phyloP scores from a whole-genome alignment of 2,329 filamentous ascomycete genomes.

The Xylaria sp. region DNA sequence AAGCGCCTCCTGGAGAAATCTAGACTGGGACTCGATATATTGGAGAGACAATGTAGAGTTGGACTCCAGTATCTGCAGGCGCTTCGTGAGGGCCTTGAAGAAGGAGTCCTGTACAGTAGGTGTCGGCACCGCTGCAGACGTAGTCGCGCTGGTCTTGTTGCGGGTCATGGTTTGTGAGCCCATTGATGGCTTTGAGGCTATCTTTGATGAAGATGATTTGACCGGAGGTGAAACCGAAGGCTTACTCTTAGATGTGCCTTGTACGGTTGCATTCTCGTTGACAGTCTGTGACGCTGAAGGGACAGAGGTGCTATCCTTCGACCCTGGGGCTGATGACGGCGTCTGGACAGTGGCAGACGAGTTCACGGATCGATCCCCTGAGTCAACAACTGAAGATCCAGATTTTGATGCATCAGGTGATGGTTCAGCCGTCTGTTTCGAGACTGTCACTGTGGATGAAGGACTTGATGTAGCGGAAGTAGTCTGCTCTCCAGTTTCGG shows the following conservation, averaged over 20 bases:
- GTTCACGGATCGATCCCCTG: constrained; percentile 11
- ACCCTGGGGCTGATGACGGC: constrained; percentile 13
- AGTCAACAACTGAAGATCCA: constrained; percentile 9
- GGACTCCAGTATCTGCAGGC: constrained; percentile 81
- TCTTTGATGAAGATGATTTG: constrained; percentile 28
- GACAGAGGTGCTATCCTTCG: constrained; percentile 14
- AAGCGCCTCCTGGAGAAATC: constrained; percentile 81
- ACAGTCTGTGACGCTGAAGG: constrained; percentile 17
- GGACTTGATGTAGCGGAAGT: constrained; percentile 11
- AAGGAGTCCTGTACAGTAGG: constrained; percentile 95
- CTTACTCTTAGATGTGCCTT: constrained; percentile 22
- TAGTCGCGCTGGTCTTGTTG: constrained; percentile 37
- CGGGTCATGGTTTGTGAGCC: constrained; percentile 28
- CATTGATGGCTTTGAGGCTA: constrained; percentile 17
- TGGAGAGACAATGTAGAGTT: constrained; percentile 90
- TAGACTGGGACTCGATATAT: constrained; percentile 95
- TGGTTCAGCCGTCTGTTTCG: constrained; percentile 18
- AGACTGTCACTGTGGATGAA: constrained; percentile 16
- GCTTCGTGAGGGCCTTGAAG: constrained; percentile 94
- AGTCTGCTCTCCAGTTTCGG: constrained; percentile 16
- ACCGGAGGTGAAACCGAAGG: constrained; percentile 27
- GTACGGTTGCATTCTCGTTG: constrained; percentile 18
- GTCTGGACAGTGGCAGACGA: constrained; percentile 11
- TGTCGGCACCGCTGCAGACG: constrained; percentile 47
- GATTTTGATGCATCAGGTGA: constrained; percentile 14